phyloP scores from a whole-genome alignment of 116 monocot genomes.

The Posidonia oceanica region DNA sequence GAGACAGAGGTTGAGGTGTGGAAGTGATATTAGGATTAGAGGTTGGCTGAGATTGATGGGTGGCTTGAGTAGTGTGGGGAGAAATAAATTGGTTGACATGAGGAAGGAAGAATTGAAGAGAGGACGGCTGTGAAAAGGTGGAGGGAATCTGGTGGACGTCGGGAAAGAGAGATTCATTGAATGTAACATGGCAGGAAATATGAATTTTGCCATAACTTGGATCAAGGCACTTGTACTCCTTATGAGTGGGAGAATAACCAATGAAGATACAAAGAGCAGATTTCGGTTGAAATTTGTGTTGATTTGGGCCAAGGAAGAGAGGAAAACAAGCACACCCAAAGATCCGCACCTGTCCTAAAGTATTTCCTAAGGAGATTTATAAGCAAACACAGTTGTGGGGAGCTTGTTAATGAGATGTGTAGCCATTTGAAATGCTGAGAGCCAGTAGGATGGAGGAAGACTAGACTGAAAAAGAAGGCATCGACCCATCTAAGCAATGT shows the following conservation, averaged over 20 bases:
- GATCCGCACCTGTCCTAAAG: neutral
- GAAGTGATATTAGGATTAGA: too few species aligned
- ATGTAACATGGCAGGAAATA: neutral
- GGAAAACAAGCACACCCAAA: neutral
- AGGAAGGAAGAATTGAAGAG: neutral
- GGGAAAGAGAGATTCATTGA: neutral
- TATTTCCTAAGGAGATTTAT: neutral
- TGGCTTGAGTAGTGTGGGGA: too few species aligned
- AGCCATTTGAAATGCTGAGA: too few species aligned
- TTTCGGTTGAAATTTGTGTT: neutral
- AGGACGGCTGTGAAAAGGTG: neutral
- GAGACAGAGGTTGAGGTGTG: too few species aligned
- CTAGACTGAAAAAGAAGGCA: too few species aligned
- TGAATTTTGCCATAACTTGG: neutral
- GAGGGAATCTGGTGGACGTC: neutral
- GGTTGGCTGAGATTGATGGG: too few species aligned
- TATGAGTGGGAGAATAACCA: too few species aligned
- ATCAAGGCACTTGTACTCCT: too few species aligned
- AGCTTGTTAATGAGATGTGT: neutral
- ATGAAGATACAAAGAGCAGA: neutral
- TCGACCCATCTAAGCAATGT: too few species aligned
- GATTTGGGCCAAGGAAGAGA: neutral
- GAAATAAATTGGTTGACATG: too few species aligned
- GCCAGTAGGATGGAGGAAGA: too few species aligned
- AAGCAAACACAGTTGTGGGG: neutral